Percentiles rank a stretch among this genome's conserved stretches.
Conservation (phyloP, 106 monocot genomes). For the Apostasia shenzhenica region DNA sequence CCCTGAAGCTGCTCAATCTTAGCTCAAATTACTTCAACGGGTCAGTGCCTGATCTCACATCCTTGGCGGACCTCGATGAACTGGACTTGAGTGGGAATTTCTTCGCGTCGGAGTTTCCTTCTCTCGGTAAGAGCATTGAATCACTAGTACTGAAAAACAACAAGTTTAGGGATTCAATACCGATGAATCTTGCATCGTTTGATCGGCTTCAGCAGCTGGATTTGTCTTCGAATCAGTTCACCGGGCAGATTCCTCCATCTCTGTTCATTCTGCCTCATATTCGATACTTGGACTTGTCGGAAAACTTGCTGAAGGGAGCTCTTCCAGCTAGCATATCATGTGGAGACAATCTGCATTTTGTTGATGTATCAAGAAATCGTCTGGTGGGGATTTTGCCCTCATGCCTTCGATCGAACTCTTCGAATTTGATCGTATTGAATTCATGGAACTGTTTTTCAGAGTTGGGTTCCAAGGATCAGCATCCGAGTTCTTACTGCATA, state of each 20-base stretch:
- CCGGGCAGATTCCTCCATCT: slow-evolving; percentile 44
- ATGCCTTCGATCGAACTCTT: slow-evolving; percentile 39
- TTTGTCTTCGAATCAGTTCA: slow-evolving; percentile 43
- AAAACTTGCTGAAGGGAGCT: slow-evolving; percentile 46
- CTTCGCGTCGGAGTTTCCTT: slow-evolving; percentile 50
- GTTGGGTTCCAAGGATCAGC: slow-evolving; percentile 35
- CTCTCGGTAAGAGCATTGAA: slow-evolving; percentile 8
- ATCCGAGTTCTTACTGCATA: slow-evolving; percentile 46
- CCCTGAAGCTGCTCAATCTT: slow-evolving; percentile 50
- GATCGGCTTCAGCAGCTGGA: slow-evolving; percentile 45
- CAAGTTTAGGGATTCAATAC: slow-evolving; percentile 20
- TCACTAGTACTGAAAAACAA: slow-evolving; percentile 38
- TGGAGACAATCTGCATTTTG: slow-evolving; percentile 23
- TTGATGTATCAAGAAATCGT: slow-evolving; percentile 62
- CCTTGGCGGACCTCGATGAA: slow-evolving; percentile 26
- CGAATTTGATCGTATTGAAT: slow-evolving; percentile 26
- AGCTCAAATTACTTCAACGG: slow-evolving; percentile 62
- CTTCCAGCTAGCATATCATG: slow-evolving; percentile 36
- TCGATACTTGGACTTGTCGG: slow-evolving; percentile 41
- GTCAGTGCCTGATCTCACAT: slow-evolving; percentile 35
- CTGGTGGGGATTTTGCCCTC: slow-evolving; percentile 51
- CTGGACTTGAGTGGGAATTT: slow-evolving; percentile 46
- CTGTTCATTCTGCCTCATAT: slow-evolving; percentile 51
- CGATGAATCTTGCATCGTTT: slow-evolving; percentile 14
- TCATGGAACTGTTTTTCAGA: slow-evolving; percentile 64